Evolutionary conservation across 495 filamentous ascomycete genomes (phyloP).

Genomic region (Aspergillus taichungensis): DNA sequence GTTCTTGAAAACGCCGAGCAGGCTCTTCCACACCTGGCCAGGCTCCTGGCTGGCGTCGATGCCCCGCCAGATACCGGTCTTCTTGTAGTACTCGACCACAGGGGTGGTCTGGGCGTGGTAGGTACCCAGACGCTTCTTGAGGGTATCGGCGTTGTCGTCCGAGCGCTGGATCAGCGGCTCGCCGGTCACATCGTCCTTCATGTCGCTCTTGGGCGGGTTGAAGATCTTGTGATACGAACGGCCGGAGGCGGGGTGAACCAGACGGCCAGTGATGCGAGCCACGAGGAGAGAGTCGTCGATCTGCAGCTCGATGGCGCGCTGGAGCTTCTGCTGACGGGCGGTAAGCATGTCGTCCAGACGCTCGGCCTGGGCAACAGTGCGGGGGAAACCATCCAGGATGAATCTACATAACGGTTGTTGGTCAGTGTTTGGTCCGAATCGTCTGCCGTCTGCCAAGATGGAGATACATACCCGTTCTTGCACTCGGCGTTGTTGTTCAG

Average conservation of each 20-base stretch:
- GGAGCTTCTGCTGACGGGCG: constrained; percentile 63
- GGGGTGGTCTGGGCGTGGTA: constrained; percentile 93
- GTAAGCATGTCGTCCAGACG: constrained; percentile 86
- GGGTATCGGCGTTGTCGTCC: constrained; percentile 95
- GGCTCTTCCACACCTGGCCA: constrained; percentile 86
- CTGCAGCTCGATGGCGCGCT: constrained; percentile 92
- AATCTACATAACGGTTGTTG: constrained; percentile 53
- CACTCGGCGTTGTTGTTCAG: constrained; percentile 89
- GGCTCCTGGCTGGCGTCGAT: constrained; percentile 97
- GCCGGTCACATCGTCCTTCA: constrained; percentile 96
- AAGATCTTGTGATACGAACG: constrained; percentile 97
- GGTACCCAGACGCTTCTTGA: constrained; percentile 88
- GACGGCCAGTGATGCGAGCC: constrained; percentile 88
- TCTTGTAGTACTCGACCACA: constrained; percentile 92
- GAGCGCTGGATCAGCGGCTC: constrained; percentile 93
- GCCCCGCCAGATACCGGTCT: constrained; percentile 91
- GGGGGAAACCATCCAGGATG: constrained; percentile 97
- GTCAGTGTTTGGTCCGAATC: not conserved
- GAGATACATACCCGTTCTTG: constrained; percentile 64
- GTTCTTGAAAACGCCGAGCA: constrained; percentile 73
- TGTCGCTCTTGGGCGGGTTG: constrained; percentile 89
- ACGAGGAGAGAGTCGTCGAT: constrained; percentile 93
- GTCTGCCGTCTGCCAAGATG: not conserved
- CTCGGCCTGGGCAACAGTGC: constrained; percentile 91
- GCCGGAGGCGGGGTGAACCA: constrained; percentile 91